phyloP scores from a whole-genome alignment of 192 early-diverging fungal species.

The Diversispora epigaea region DNA sequence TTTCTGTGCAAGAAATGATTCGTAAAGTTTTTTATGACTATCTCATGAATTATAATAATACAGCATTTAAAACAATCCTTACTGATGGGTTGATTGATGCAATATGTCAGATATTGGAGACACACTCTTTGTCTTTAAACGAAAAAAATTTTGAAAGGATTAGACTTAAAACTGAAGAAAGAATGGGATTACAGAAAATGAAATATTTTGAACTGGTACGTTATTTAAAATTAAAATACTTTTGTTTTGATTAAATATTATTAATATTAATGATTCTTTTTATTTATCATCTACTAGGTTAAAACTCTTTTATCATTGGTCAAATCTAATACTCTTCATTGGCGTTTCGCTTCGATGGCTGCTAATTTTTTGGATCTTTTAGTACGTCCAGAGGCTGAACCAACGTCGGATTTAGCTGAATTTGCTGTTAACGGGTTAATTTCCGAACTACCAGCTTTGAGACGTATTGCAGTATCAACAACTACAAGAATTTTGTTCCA shows the following conservation, averaged over 20 bases:
- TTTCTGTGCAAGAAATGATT: conserved; percentile 65
- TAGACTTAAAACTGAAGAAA: conserved; percentile 1
- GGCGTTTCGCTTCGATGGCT: conserved; percentile 81
- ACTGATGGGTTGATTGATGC: conserved; percentile 34
- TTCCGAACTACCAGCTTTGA: conserved; percentile 72
- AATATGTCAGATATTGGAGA: conserved; percentile 24
- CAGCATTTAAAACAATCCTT: conserved; percentile 47
- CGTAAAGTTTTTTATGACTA: conserved; percentile 64
- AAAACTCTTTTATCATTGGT: conserved; percentile 60
- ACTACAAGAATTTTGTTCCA: conserved; percentile 63
- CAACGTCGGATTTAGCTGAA: conserved; percentile 53
- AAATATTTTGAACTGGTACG: conserved; percentile 29
- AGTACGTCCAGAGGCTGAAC: conserved; percentile 58
- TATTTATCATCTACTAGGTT: conserved; percentile 16
- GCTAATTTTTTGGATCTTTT: conserved; percentile 78
- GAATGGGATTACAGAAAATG: conserved; percentile 20
- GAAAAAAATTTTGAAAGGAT: neutral
- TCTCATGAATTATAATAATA: conserved; percentile 49
- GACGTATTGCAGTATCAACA: conserved; percentile 63
- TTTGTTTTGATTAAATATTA: neutral
- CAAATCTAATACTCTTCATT: conserved; percentile 64
- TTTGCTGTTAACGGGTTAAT: conserved; percentile 62
- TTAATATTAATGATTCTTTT: neutral
- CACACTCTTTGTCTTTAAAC: neutral
- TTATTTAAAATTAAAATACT: neutral